Conservation (phyloP, 2,329 filamentous ascomycete genomes). For the Trichoderma sp. region DNA sequence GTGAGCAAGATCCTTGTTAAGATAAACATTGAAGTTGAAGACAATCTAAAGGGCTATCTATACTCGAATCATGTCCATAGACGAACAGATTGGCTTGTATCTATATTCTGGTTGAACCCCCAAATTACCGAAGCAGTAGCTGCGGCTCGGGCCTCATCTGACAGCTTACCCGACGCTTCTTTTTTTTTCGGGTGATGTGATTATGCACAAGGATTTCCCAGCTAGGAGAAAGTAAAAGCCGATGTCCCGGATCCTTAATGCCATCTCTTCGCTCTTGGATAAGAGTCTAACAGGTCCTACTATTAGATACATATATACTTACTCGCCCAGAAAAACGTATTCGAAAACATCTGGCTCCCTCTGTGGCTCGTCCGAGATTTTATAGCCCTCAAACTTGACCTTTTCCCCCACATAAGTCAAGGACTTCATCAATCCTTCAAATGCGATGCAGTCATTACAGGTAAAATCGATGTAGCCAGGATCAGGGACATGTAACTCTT, state of each 20-base stretch:
- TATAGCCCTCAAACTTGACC: slow-evolving; percentile 3
- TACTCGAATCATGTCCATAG: not conserved
- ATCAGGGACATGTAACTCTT: not conserved
- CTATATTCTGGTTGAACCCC: not conserved
- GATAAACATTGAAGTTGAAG: not conserved
- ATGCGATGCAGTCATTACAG: not conserved
- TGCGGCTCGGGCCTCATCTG: not conserved
- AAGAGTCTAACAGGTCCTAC: not conserved
- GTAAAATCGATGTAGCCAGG: not conserved
- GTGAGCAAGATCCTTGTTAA: not conserved
- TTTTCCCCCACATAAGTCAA: not conserved
- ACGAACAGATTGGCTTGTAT: not conserved
- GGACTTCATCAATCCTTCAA: not conserved
- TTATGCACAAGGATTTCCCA: not conserved
- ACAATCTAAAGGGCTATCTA: not conserved
- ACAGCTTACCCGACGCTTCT: not conserved
- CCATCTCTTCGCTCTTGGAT: not conserved
- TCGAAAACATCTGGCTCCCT: not conserved
- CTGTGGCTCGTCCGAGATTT: not conserved
- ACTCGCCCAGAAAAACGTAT: too few relatives aligned
- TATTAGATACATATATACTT: too few relatives aligned
- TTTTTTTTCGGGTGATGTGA: not conserved
- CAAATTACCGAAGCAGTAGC: not conserved
- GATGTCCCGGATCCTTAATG: not conserved
- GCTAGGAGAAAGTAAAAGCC: not conserved